A percentile compares a stretch with the other conserved stretches of the same genome.
Conservation (phyloP, 768 basidiomycete species). For the Amanita inopinata region DNA sequence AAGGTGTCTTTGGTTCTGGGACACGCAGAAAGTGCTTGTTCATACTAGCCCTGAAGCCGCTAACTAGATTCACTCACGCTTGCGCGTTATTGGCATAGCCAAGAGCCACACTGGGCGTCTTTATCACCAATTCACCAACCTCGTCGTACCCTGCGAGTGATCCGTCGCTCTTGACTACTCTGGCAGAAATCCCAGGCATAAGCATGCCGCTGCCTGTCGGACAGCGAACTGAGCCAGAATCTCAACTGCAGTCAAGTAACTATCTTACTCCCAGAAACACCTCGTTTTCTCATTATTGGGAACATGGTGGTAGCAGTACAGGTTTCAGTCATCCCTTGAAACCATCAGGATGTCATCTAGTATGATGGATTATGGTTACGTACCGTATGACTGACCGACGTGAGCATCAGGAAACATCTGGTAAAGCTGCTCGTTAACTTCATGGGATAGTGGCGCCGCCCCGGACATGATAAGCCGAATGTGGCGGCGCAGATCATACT, state of each 20-base stretch:
- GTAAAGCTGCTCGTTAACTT: conserved; percentile 39
- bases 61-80: conserved; percentile 38
- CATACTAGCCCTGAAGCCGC: neutral
- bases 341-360: neutral
- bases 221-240: neutral
- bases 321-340: conserved; percentile 57
- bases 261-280: conserved; percentile 39
- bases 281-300: conserved; percentile 35
- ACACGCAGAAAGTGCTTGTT: neutral
- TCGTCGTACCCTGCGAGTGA: conserved; percentile 44
- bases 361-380: conserved; percentile 6
- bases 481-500: conserved; percentile 34
- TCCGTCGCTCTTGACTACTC: conserved; percentile 51
- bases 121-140: conserved; percentile 49
- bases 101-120: conserved; percentile 43
- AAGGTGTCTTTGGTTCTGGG: conserved; percentile 66
- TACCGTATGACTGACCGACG: conserved; percentile 53
- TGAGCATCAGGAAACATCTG: conserved; percentile 40
- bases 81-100: conserved; percentile 48
- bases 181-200: conserved; percentile 44
- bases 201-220: conserved; percentile 40
- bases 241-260: neutral
- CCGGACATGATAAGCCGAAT: conserved; percentile 43
- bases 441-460: conserved; percentile 50
- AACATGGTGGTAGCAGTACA: conserved; percentile 43